Evolutionary conservation across 345 rosid genomes (phyloP), one percentile per base, ranked within the genome.

Genomic region (Sapria himalayana): DNA sequence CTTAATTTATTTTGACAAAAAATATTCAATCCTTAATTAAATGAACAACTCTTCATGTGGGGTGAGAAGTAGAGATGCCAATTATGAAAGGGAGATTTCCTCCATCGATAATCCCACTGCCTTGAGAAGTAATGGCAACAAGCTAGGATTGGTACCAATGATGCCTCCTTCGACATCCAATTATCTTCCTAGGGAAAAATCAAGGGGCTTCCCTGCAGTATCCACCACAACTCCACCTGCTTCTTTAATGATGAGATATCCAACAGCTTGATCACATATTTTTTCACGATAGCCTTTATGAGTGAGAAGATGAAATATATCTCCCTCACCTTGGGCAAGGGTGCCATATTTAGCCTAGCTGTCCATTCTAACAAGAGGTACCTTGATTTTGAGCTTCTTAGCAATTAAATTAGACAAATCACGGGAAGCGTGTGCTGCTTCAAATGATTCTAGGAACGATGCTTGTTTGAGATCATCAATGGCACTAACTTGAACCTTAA

Each of bases 201-300:
- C 91, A 41, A 89, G 55, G 0, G 72, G 72, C 23, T 65, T 68
- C 35, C 98, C 98, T 0, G 69, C 78, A 4, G 78, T 91, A 54
- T 82, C 98, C 1, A 48, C 34, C 37, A 60, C 95, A 18, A 74
- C 61, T 6, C 91, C 93, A 35, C 91, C 95, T 0, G 95, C 93
- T 68, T 89, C 94, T 89, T 85, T 48, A 25, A n/a, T 93, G 35
- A 89, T 86, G 19, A 89, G 76, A 51, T 58, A 70, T 17, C 98
- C 93, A 13, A 93, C 98, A 41, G 92, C 98, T 64, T 89, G 98
- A 63, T 89, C 95, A 93, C 95, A 82, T 61, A 82, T 89, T 57
- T 82, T 89, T 58, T 89, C 95, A 7, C 74, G 76, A 55, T 89
- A 82, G 27, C 98, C 98, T 67, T 67, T 61, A 41, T 52, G 86